Percentiles rank a stretch among this genome's conserved stretches.
phyloP scores from a whole-genome alignment of 345 rosid genomes.

The Eucalyptus grandis region DNA sequence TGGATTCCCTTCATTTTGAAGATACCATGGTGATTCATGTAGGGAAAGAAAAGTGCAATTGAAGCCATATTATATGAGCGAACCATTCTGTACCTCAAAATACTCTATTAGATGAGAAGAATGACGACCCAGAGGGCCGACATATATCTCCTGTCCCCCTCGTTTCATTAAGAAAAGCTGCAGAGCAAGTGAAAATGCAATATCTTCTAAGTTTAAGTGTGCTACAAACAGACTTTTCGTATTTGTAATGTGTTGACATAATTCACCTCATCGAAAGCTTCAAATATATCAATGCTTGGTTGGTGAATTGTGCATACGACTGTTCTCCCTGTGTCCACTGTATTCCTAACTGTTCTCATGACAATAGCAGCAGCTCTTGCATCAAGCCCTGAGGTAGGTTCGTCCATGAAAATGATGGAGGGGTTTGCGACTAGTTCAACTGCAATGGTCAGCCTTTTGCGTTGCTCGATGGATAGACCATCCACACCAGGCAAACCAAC shows the following conservation, averaged over 20 bases:
- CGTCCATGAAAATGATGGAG: constrained; percentile 88
- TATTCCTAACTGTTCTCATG: constrained; percentile 84
- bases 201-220: no score
- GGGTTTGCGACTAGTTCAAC: constrained; percentile 93
- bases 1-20: no score
- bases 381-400: constrained; percentile 92
- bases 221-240: no score
- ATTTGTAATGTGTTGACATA: not conserved
- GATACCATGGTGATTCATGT: no score
- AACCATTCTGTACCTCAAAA: no score
- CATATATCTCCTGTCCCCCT: no score
- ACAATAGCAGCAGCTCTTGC: constrained; percentile 96
- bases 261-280: constrained; percentile 82
- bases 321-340: constrained; percentile 87
- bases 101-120: no score
- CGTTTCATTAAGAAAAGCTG: no score
- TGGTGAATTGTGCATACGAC: constrained; percentile 95
- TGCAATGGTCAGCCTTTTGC: constrained; percentile 83
- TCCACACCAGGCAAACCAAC: constrained; percentile 79
- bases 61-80: no score
- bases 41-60: no score
- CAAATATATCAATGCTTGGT: constrained; percentile 89
- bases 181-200: no score
- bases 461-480: constrained; percentile 80
- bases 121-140: no score